Evolutionary conservation across 768 basidiomycete genomes (phyloP), one percentile per base, ranked within the genome.

Genomic region (Pleurotus sapidus): DNA sequence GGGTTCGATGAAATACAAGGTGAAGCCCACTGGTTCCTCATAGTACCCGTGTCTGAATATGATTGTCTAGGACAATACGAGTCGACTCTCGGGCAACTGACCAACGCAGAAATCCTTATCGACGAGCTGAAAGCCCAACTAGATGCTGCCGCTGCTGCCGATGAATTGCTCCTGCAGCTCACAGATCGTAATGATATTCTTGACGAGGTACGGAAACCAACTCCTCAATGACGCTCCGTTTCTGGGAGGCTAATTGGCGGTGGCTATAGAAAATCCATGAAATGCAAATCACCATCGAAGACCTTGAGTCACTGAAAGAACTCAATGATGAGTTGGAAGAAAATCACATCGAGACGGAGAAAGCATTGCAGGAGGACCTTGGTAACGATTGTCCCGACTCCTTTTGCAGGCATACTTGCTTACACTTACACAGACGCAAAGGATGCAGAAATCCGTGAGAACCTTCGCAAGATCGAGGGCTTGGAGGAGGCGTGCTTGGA

Each of bases 291-390:
- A 92, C 91, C 0, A 93, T 98, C 55, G 96, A 98, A 69, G 97
- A 99, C 65, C 84, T 98, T 3, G 97, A 99, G 67, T 86, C 95
- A 9, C 83, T 99, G 42, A 92, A 95, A 67, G 97, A 98, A 65
- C 87, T 99, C 48, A 93, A 89, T 56, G 96, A 99, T 60, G 97
- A 99, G 72, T 81, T 99, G 2, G 97, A 98, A 70, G 95, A 98
- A 72, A 95, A 93, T 64, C 96, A 98, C 61, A 68, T 91, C 2
- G 96, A 97, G 70, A 92, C 94, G 0, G 96, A 98, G 73, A 95
- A 92, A 68, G 83, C 87, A 20, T 72, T 99, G 57, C 87, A 94
- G 64, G 92, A 91, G 46, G 96, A 98, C 49, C 79, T 98, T 46
- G 89, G 95, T 95, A 48, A 17, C 15, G 17, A n/a, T 49, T 53